These are phyloP conservation scores for Pseudonitzschia multistriata DNA, from an alignment of 108 stramenopile species.

Conservation along the genomic window DNA sequence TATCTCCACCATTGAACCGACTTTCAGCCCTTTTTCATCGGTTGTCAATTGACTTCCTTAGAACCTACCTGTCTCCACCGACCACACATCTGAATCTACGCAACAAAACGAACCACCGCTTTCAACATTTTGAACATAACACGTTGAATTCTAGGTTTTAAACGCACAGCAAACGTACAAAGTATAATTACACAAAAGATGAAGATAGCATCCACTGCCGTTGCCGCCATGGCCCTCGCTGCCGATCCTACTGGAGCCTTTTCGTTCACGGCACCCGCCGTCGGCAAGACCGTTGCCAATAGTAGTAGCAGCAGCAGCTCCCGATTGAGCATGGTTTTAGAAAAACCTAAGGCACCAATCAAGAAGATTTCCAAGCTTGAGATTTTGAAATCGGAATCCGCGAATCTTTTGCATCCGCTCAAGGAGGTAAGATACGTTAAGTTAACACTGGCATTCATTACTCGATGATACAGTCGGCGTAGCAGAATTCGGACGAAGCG, in stretches of 20 bases:
- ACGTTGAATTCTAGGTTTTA: neutral
- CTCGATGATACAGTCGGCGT: too few relatives aligned
- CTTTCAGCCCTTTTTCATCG: neutral
- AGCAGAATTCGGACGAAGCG: too few relatives aligned
- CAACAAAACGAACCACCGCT: neutral
- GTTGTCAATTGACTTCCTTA: conserved; percentile 5
- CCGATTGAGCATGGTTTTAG: conserved; percentile 62
- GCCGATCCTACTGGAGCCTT: conserved; percentile 11
- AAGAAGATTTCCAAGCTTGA: conserved; percentile 83
- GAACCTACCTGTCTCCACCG: neutral
- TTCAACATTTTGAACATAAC: neutral
- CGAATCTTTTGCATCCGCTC: conserved; percentile 71
- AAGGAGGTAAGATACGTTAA: conserved; percentile 52
- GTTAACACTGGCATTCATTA: too few relatives aligned
- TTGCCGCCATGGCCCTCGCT: conserved; percentile 14
- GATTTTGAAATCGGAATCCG: conserved; percentile 61
- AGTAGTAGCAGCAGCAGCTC: neutral
- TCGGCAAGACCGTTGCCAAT: neutral
- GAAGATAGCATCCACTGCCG: conserved; percentile 23
- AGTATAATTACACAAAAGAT: neutral
- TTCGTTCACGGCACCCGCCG: neutral
- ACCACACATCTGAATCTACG: too few relatives aligned
- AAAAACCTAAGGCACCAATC: conserved; percentile 46
- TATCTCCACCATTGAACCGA: neutral
- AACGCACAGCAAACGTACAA: neutral